phyloP scores from a whole-genome alignment of 2,329 filamentous ascomycete genomes.

The Fusarium pilosicola region DNA sequence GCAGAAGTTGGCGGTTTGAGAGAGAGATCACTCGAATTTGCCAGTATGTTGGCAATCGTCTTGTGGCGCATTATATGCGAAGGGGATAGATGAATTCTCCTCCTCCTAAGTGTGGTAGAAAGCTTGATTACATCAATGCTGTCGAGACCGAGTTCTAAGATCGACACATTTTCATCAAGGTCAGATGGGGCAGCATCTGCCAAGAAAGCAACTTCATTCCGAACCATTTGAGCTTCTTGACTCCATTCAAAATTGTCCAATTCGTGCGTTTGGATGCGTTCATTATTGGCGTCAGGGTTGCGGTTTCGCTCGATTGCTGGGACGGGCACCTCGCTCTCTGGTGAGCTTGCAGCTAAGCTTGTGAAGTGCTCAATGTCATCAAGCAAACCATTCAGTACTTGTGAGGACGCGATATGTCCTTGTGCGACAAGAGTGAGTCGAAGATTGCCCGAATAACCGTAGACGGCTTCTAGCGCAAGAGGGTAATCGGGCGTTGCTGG shows the following conservation, averaged over 20 bases:
- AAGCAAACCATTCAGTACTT: constrained; percentile 47
- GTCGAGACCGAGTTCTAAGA: constrained; percentile 87
- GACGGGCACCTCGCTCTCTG: constrained; percentile 15
- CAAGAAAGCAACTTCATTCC: constrained; percentile 70
- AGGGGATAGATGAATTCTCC: constrained; percentile 70
- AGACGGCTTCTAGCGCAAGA: constrained; percentile 78
- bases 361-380: constrained; percentile 50
- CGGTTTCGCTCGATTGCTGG: background rate
- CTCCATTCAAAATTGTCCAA: constrained; percentile 67
- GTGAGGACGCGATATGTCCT: constrained; percentile 48
- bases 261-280: constrained; percentile 48
- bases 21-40: constrained; percentile 5
- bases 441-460: constrained; percentile 60
- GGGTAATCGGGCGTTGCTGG: constrained; percentile 72
- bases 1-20: background rate
- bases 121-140: constrained; percentile 93
- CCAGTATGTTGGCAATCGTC: constrained; percentile 70
- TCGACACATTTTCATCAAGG: constrained; percentile 68
- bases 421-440: constrained; percentile 70
- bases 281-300: background rate
- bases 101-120: constrained; percentile 73
- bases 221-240: constrained; percentile 61
- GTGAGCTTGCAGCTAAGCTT: constrained; percentile 10
- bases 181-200: constrained; percentile 61
- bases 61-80: constrained; percentile 80